These are phyloP conservation scores for Yamadazyma dushanensis DNA, from an alignment of 1,139 yeast species.

Conservation along the genomic window DNA sequence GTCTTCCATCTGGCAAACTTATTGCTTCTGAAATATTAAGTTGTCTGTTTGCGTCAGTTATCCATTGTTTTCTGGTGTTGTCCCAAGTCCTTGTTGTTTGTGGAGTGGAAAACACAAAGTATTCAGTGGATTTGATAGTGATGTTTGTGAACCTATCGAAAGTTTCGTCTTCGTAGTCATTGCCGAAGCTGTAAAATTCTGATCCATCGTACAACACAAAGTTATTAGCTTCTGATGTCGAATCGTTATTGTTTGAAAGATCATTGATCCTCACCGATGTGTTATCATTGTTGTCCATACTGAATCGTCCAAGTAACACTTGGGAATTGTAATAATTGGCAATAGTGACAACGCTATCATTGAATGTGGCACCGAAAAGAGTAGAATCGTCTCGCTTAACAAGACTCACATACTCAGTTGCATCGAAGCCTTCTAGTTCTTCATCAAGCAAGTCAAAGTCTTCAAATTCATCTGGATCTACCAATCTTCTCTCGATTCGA, in stretches of 20 bases:
- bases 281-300: conserved; percentile 20
- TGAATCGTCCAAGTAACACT: conserved; percentile 37
- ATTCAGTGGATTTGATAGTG: conserved; percentile 34
- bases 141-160: conserved; percentile 37
- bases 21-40: conserved; percentile 40
- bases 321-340: conserved; percentile 21
- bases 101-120: conserved; percentile 33
- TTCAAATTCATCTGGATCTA: conserved; percentile 5
- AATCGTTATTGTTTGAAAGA: conserved; percentile 29
- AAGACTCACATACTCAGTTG: neutral
- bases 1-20: conserved; percentile 23
- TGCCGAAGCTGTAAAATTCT: conserved; percentile 43
- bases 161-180: conserved; percentile 23
- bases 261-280: conserved; percentile 24
- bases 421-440: neutral
- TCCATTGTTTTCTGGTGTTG: conserved; percentile 32
- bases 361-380: conserved; percentile 33
- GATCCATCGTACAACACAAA: conserved; percentile 29
- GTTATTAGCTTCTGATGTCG: conserved; percentile 31
- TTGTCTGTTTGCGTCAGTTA: conserved; percentile 33
- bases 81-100: conserved; percentile 41
- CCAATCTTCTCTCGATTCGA: conserved; percentile 10
- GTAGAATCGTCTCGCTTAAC: conserved; percentile 24
- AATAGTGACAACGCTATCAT: conserved; percentile 28
- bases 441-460: conserved; percentile 5